Conservation (phyloP, 2,329 filamentous ascomycete species). For the Mycogone perniciosa region DNA sequence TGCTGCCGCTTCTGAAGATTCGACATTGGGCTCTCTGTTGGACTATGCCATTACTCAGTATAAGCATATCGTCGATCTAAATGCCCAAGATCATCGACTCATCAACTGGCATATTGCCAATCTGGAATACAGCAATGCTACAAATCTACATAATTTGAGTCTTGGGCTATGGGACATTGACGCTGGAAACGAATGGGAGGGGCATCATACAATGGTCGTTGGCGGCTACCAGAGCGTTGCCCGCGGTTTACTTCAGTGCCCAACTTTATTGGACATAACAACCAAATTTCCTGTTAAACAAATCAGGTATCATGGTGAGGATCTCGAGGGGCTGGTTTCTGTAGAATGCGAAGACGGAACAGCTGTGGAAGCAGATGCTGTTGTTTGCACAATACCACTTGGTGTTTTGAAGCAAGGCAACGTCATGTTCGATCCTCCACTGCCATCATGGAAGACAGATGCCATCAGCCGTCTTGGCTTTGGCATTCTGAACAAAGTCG, state of each 20-base stretch:
- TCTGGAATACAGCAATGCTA: slow-evolving; percentile 94
- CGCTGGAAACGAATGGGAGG: slow-evolving; percentile 95
- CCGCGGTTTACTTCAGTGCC: slow-evolving; percentile 74
- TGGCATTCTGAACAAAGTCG: slow-evolving; percentile 90
- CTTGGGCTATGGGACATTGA: slow-evolving; percentile 94
- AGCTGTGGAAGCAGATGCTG: slow-evolving; percentile 72
- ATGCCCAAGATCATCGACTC: slow-evolving; percentile 78
- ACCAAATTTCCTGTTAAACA: slow-evolving; percentile 66
- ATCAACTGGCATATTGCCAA: slow-evolving; percentile 99
- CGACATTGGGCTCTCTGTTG: slow-evolving; percentile 84
- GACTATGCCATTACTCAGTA: slow-evolving; percentile 90
- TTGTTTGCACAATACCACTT: slow-evolving; percentile 86
- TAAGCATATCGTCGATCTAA: slow-evolving; percentile 72
- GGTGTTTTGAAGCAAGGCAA: slow-evolving; percentile 82
- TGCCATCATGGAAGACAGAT: slow-evolving; percentile 80
- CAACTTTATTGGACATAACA: slow-evolving; percentile 68
- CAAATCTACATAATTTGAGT: slow-evolving; percentile 78
- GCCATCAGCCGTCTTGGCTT: slow-evolving; percentile 83
- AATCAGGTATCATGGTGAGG: slow-evolving; percentile 56
- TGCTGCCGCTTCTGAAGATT: slow-evolving; percentile 55
- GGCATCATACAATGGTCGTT: slow-evolving; percentile 84
- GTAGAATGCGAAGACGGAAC: slow-evolving; percentile 75
- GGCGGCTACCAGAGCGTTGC: slow-evolving; percentile 92
- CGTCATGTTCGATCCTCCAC: slow-evolving; percentile 78
- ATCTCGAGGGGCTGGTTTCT: slow-evolving; percentile 42